A percentile compares a stretch with the other conserved stretches of the same genome.
Evolutionary conservation across 2,329 filamentous ascomycete species (phyloP).

Genomic region (Pseudocercospora crystallina): DNA sequence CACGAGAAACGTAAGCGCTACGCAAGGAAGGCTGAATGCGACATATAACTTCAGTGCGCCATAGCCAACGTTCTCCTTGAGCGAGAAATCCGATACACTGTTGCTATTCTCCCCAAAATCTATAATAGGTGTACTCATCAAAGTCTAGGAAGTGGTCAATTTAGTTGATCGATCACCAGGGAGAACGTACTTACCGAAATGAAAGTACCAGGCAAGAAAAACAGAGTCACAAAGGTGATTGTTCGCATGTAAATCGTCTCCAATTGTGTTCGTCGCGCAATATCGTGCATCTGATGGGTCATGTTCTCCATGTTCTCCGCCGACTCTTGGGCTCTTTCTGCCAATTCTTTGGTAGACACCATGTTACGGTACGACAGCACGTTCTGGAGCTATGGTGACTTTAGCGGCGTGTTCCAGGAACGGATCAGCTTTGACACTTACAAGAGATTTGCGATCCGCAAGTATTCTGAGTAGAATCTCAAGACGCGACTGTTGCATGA

Average conservation of each 20-base stretch:
- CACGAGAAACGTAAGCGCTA: constrained; percentile 34
- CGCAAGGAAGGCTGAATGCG: constrained; percentile 38
- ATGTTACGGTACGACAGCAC: constrained; percentile 2
- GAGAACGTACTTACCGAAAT: constrained; percentile 45
- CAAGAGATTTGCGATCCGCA: constrained; percentile 11
- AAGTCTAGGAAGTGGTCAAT: constrained; percentile 32
- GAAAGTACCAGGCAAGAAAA: constrained; percentile 47
- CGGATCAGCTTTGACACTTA: constrained; percentile 8
- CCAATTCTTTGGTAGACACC: not conserved
- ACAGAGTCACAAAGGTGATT: constrained; percentile 44
- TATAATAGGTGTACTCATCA: constrained; percentile 45
- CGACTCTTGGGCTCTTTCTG: constrained; percentile 19
- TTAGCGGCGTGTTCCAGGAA: not conserved
- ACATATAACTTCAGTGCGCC: constrained; percentile 11
- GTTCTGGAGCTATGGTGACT: not conserved
- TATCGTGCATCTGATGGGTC: constrained; percentile 31
- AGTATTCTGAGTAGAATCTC: constrained; percentile 6
- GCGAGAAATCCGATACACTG: constrained; percentile 8
- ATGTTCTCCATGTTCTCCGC: constrained; percentile 35
- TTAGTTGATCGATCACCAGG: no score
- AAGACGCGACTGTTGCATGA: constrained; percentile 7
- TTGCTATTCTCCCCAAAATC: constrained; percentile 22
- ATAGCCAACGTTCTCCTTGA: not conserved
- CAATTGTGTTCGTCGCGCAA: constrained; percentile 39
- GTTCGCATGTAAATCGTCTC: constrained; percentile 46